These are phyloP conservation scores for Xylaria flabelliformis DNA, from an alignment of 495 filamentous ascomycete species.

Conservation along the genomic window DNA sequence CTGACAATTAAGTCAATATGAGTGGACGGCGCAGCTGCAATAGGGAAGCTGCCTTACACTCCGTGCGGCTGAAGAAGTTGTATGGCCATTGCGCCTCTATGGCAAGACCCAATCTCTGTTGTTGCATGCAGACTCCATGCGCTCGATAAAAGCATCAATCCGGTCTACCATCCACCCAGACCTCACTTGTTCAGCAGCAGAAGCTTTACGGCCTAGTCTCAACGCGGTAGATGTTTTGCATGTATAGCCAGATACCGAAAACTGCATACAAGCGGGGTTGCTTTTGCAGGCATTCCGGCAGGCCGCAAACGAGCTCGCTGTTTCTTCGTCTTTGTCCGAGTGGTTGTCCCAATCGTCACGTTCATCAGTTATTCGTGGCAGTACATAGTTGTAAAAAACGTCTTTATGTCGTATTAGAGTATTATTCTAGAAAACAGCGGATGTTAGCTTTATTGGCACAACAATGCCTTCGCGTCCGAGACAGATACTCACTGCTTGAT, in stretches of 20 bases:
- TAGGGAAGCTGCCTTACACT: background rate
- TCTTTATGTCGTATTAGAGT: conserved; percentile 42
- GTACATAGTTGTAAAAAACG: conserved; percentile 47
- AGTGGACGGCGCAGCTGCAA: background rate
- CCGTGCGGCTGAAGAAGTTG: background rate
- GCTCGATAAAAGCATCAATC: conserved; percentile 32
- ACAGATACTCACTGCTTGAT: conserved; percentile 40
- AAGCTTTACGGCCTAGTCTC: conserved; percentile 31
- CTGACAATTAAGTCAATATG: background rate
- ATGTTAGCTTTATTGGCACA: conserved; percentile 23
- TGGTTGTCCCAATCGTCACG: conserved; percentile 53
- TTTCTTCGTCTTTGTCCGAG: conserved; percentile 40
- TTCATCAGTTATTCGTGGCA: conserved; percentile 35
- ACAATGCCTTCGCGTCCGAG: background rate
- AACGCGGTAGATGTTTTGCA: conserved; percentile 43
- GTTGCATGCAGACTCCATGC: conserved; percentile 34
- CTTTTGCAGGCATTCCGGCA: conserved; percentile 49
- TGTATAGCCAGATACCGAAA: conserved; percentile 44
- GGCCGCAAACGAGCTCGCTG: conserved; percentile 36
- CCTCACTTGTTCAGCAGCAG: conserved; percentile 28
- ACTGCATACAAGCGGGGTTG: conserved; percentile 51
- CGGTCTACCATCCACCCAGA: conserved; percentile 40
- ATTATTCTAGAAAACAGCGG: conserved; percentile 23
- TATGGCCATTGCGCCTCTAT: background rate
- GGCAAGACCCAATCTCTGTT: conserved; percentile 35